These are phyloP conservation scores for Paecilomyces fulvus DNA, from an alignment of 2,329 filamentous ascomycete species.

Conservation along the genomic window DNA sequence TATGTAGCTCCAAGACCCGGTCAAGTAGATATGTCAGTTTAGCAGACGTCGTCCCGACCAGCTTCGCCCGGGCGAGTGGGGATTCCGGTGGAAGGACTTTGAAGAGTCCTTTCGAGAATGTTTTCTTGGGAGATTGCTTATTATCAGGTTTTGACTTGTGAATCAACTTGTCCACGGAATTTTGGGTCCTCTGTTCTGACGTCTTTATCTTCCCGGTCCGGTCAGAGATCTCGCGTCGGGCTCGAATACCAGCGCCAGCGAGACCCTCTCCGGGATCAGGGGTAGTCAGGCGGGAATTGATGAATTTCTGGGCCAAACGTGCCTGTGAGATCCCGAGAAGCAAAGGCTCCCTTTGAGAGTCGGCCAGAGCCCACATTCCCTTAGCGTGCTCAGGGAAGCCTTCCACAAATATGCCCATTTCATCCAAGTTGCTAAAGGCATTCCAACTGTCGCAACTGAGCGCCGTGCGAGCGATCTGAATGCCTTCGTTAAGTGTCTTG, in stretches of 20 bases:
- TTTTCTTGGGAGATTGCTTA: constrained; percentile 19
- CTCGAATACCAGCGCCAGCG: constrained; percentile 32
- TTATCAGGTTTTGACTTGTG: constrained; percentile 18
- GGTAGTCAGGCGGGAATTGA: constrained; percentile 32
- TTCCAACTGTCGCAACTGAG: constrained; percentile 55
- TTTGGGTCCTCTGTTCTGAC: constrained; percentile 11
- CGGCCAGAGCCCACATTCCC: constrained; percentile 58
- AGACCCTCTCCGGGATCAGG: constrained; percentile 33
- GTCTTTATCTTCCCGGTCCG: constrained; percentile 12
- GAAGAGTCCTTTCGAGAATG: constrained; percentile 19
- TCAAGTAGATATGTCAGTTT: constrained; percentile 83
- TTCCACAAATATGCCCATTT: constrained; percentile 66
- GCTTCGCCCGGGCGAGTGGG: constrained; percentile 50
- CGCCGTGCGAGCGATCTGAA: constrained; percentile 55
- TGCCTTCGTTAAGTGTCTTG: constrained; percentile 52
- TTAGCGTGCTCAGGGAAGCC: constrained; percentile 56
- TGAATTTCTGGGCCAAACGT: constrained; percentile 47
- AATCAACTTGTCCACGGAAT: constrained; percentile 10
- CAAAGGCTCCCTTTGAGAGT: constrained; percentile 35
- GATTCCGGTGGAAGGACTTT: constrained; percentile 31
- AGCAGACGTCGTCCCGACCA: constrained; percentile 74
- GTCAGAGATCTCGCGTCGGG: constrained; percentile 19
- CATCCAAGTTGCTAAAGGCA: constrained; percentile 60
- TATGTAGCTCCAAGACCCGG: constrained; percentile 58
- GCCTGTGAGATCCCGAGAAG: constrained; percentile 52